A percentile compares a stretch with the other conserved stretches of the same genome.
Conservation (phyloP, 345 rosid species). For the Trapa incisa region DNA sequence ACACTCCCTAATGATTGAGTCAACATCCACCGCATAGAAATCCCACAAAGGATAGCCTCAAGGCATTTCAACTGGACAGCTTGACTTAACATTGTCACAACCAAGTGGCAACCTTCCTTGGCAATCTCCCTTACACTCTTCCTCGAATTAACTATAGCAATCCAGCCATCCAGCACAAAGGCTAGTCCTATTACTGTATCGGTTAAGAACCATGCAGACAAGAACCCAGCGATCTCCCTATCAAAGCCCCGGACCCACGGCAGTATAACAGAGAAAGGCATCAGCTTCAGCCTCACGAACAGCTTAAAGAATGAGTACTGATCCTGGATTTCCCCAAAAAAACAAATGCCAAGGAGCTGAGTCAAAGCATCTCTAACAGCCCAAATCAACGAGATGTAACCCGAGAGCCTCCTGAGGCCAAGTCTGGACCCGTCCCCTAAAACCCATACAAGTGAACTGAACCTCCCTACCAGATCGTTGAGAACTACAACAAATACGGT, state of each 20-base stretch:
- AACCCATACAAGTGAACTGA: conserved; percentile 35
- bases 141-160: conserved; percentile 71
- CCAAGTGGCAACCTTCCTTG: conserved; percentile 73
- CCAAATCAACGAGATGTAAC: conserved; percentile 79
- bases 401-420: conserved; percentile 68
- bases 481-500: conserved; percentile 55
- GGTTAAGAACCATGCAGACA: conserved; percentile 65
- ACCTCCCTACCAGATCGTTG: conserved; percentile 53
- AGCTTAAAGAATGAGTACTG: conserved; percentile 77
- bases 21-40: conserved; percentile 49
- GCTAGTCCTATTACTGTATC: conserved; percentile 54
- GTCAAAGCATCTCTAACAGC: conserved; percentile 81
- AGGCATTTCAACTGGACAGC: conserved; percentile 70
- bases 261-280: conserved; percentile 76
- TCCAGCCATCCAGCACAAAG: conserved; percentile 75
- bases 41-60: conserved; percentile 78
- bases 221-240: conserved; percentile 74
- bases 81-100: conserved; percentile 54
- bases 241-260: conserved; percentile 80
- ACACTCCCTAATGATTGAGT: conserved; percentile 37
- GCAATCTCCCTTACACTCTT: conserved; percentile 77
- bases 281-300: conserved; percentile 72
- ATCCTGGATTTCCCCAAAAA: conserved; percentile 77
- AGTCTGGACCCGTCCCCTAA: conserved; percentile 68
- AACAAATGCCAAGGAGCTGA: conserved; percentile 82